Evolutionary conservation across 2,329 filamentous ascomycete genomes (phyloP), one percentile per base, ranked within the genome.

Genomic region (Fusarium fracticaudum): DNA sequence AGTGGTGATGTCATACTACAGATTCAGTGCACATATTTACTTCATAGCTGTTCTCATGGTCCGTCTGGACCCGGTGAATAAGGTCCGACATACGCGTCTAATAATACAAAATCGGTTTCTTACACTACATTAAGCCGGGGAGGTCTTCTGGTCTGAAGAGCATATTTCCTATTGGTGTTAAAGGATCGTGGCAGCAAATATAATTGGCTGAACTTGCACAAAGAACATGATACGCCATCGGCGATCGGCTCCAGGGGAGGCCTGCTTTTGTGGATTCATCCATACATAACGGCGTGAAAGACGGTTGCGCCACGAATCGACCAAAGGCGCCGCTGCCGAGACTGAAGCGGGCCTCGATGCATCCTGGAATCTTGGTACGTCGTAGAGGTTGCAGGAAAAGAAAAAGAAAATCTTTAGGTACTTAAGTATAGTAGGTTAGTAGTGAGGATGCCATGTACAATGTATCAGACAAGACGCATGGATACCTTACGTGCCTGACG

Each of bases 1-100:
- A 63, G 53, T 75, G 64, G 73, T 77, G 67, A 76, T 76, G 64
- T 70, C 71, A 75, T 64, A 61, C 35, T 33, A 68, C 41, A 66
- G 57, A 48, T 45, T 44, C 29, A 57, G 58, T 53, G 31, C 48
- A 62, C 22, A 20, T 12, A 44, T 24, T 57, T 44, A 63, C 17
- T 51, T 35, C 17, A 18, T 51, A 29, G 26, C 45, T 48, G 45
- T 50, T 55, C 26, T 33, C 17, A 71, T 64, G 38, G 68, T 69
- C 70, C 63, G 69, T 48, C 45, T 58, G 59, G 61, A 57, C 38
- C 29, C 26, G 33, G 54, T 31, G 35, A 62, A 63, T 55, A 38
- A 53, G 53, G 38, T 55, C 61, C 45, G 31, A 37, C 17, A 24
- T 60, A 64, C 45, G 40, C 40, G 45, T 63, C 55, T 54, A 44